Evolutionary conservation across 768 basidiomycete species (phyloP), one percentile per base, ranked within the genome.

Genomic region (Lentinula sp.): DNA sequence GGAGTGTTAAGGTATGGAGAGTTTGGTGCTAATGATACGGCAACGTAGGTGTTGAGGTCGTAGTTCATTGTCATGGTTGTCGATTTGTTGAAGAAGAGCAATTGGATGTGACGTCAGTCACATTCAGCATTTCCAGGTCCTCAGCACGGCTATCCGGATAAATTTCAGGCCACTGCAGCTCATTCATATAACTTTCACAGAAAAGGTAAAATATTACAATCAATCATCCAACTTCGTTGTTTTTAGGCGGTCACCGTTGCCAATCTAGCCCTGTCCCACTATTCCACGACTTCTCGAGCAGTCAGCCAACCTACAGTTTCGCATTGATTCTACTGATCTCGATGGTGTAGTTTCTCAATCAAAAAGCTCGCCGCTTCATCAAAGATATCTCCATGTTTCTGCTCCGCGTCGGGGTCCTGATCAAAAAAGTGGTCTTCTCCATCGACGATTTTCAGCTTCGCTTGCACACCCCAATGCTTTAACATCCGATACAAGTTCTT

Each of bases 41-140:
- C 72, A 48, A 82, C 70, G 64, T 80, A 79, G 1, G 72, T 70
- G 66, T 80, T 78, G 16, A 73, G 64, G 10, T 69, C 66, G 66
- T 78, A 68, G 64, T 81, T 69, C 23, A 77, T 3, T 32, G 34
- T n/a, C 53, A 55, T 37, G n/a, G 35, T 37, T 68, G 11, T 35
- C 67, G 11, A 49, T 42, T 42, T 31, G 49, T 40, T 10, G 39
- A 49, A 51, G 58, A 13, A 37, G 34, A 59, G 15, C 40, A 18
- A 18, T 52, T 51, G 39, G 39, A 48, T 42, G 60, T 53, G 28
- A 34, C 50, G 50, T 52, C 50, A 52, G 21, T 28, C 28, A 28
- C 28, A 10, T 23, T 50, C 9, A 13, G 11, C 23, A n/a, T 8
- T 8, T 46, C 21, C 16, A 37, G 37, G 37, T 37, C 10, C 35